phyloP scores from a whole-genome alignment of 2,329 filamentous ascomycete species.

The Raffaelea albimanens region DNA sequence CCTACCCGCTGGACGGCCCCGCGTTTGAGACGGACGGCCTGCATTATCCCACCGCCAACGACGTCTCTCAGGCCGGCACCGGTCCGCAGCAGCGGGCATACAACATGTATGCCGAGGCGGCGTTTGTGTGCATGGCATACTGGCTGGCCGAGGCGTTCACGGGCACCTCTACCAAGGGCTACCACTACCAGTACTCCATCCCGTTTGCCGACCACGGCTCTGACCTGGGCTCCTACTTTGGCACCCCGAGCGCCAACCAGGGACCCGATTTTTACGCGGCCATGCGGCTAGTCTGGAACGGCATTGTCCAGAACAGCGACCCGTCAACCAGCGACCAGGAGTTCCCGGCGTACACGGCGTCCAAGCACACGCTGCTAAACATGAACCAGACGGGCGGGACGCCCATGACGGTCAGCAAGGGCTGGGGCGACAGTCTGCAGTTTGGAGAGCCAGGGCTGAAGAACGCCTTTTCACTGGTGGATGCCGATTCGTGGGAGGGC shows the following conservation, averaged over 20 bases:
- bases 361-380: slow-evolving; percentile 1
- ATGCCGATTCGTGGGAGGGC: slow-evolving; percentile 33
- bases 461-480: slow-evolving; percentile 25
- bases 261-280: slow-evolving; percentile 16
- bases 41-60: slow-evolving; percentile 12
- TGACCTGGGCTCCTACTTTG: slow-evolving; percentile 23
- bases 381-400: slow-evolving; percentile 6
- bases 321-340: slow-evolving; percentile 14
- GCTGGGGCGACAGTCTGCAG: slow-evolving; percentile 10
- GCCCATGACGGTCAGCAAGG: not conserved
- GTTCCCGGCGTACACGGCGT: not conserved
- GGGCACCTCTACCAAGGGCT: slow-evolving; percentile 18
- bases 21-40: slow-evolving; percentile 25
- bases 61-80: slow-evolving; percentile 22
- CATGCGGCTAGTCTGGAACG: slow-evolving; percentile 22
- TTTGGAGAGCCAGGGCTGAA: slow-evolving; percentile 18
- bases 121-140: slow-evolving; percentile 43
- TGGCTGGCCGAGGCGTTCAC: slow-evolving; percentile 42
- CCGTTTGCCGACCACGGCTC: slow-evolving; percentile 23
- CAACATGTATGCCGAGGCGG: slow-evolving; percentile 41
- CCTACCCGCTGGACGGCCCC: slow-evolving; percentile 15
- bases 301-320: slow-evolving; percentile 27
- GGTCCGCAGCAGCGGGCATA: slow-evolving; percentile 41
- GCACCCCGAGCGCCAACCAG: slow-evolving; percentile 13
- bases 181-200: slow-evolving; percentile 34